A percentile compares a stretch with the other conserved stretches of the same genome.
phyloP scores from a whole-genome alignment of 805 yeast genomes.

The Ascoidea tarda region DNA sequence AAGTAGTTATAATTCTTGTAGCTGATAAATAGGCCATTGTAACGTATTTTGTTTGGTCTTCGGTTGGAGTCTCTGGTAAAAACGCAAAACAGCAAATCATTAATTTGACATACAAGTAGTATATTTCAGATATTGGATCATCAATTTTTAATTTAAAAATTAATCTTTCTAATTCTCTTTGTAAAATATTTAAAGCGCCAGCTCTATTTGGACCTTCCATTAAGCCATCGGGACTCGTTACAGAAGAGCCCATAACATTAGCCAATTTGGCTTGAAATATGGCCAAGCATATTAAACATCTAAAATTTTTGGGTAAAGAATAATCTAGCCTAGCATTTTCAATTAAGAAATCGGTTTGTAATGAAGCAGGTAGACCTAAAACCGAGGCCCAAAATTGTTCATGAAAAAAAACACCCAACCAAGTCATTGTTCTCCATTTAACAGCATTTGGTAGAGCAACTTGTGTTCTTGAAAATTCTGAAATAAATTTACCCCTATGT shows the following conservation, averaged over 20 bases:
- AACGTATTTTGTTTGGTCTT: conserved; percentile 75
- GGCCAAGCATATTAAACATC: conserved; percentile 59
- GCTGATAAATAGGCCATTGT: conserved; percentile 70
- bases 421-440: conserved; percentile 85
- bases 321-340: conserved; percentile 65
- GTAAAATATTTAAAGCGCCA: conserved; percentile 62
- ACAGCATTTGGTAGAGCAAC: conserved; percentile 83
- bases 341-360: conserved; percentile 68
- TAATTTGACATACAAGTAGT: conserved; percentile 62
- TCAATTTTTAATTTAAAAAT: conserved; percentile 53
- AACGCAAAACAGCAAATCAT: conserved; percentile 85
- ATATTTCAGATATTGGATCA: conserved; percentile 57
- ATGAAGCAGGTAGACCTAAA: conserved; percentile 76
- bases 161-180: conserved; percentile 62
- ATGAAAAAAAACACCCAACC: conserved; percentile 79
- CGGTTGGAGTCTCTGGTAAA: conserved; percentile 69
- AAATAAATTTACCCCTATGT: conserved; percentile 83
- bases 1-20: conserved; percentile 67
- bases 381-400: conserved; percentile 88
- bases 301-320: conserved; percentile 49
- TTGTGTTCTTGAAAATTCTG: conserved; percentile 83
- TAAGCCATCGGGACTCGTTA: conserved; percentile 77
- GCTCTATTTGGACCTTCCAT: conserved; percentile 76
- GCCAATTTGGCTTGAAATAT: conserved; percentile 77
- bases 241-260: conserved; percentile 77